A percentile compares a stretch with the other conserved stretches of the same genome.
Evolutionary conservation across 805 yeast species (phyloP).

Genomic region (Starmerella ratchasimensis): DNA sequence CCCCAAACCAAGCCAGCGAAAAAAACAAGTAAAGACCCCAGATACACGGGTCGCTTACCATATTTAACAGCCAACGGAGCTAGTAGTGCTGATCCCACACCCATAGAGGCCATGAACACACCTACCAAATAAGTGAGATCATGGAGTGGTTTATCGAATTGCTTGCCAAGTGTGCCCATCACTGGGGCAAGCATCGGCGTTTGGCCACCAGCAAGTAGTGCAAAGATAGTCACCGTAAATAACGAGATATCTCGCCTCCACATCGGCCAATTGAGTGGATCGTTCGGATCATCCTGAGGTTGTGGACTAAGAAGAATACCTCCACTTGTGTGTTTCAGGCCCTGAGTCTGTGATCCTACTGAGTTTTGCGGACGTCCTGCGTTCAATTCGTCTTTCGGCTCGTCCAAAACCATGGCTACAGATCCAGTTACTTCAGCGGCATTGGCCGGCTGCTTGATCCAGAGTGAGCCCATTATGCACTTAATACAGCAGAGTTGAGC

Average conservation of each 20-base stretch:
- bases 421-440: slow-evolving; percentile 37
- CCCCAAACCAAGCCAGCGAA: slow-evolving; percentile 43
- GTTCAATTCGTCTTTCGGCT: neutral
- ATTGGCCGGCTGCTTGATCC: slow-evolving; percentile 31
- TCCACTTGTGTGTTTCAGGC: slow-evolving; percentile 32
- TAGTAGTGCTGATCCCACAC: slow-evolving; percentile 44
- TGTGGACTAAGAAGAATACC: slow-evolving; percentile 48
- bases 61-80: slow-evolving; percentile 44
- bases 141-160: slow-evolving; percentile 33
- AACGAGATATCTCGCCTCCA: slow-evolving; percentile 45
- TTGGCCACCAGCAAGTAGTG: slow-evolving; percentile 50
- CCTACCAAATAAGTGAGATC: slow-evolving; percentile 43
- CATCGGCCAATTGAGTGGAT: slow-evolving; percentile 52
- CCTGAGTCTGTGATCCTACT: slow-evolving; percentile 14
- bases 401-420: slow-evolving; percentile 29
- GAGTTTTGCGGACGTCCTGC: slow-evolving; percentile 11
- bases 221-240: slow-evolving; percentile 40
- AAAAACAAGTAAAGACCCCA: slow-evolving; percentile 36
- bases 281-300: slow-evolving; percentile 50
- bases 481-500: neutral
- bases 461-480: slow-evolving; percentile 17
- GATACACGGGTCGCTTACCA: slow-evolving; percentile 46
- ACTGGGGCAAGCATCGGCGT: slow-evolving; percentile 50
- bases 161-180: slow-evolving; percentile 29
- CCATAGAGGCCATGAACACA: slow-evolving; percentile 43